These are phyloP conservation scores for Crithidia expoeki DNA, from an alignment of 208 protist species.

Conservation along the genomic window DNA sequence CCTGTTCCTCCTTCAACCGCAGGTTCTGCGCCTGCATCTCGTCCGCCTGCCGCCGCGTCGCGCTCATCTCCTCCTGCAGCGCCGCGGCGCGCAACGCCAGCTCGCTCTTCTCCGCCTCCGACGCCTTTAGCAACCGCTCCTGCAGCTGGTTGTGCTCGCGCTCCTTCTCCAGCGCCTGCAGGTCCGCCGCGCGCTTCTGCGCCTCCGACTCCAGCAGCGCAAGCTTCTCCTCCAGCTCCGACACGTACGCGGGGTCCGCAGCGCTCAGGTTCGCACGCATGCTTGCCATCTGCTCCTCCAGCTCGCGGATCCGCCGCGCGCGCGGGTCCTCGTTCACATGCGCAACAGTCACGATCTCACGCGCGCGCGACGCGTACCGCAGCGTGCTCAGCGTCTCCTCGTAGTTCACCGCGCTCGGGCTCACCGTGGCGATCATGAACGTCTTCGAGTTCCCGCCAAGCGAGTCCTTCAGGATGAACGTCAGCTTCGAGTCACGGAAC, in stretches of 20 bases:
- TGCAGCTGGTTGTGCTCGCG: no score
- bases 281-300: conserved; percentile 61
- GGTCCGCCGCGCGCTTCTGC: no score
- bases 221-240: conserved; percentile 40
- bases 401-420: conserved; percentile 83
- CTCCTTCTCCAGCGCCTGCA: no score
- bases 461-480: conserved; percentile 88
- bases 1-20: no score
- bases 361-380: conserved; percentile 87
- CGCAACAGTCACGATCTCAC: conserved; percentile 91
- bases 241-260: conserved; percentile 66
- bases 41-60: no score
- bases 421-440: conserved; percentile 95
- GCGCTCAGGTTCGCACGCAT: conserved; percentile 62
- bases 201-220: conserved; percentile 51
- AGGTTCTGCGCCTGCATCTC: no score
- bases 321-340: conserved; percentile 92
- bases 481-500: conserved; percentile 88
- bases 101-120: no score
- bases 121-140: no score
- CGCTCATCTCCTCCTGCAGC: no score
- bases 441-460: conserved; percentile 93
- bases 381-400: conserved; percentile 95
- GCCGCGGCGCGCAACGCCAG: no score
- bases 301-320: conserved; percentile 49